These are phyloP conservation scores for Hypomontagnella submonticulosa DNA, from an alignment of 495 filamentous ascomycete species.

Conservation along the genomic window DNA sequence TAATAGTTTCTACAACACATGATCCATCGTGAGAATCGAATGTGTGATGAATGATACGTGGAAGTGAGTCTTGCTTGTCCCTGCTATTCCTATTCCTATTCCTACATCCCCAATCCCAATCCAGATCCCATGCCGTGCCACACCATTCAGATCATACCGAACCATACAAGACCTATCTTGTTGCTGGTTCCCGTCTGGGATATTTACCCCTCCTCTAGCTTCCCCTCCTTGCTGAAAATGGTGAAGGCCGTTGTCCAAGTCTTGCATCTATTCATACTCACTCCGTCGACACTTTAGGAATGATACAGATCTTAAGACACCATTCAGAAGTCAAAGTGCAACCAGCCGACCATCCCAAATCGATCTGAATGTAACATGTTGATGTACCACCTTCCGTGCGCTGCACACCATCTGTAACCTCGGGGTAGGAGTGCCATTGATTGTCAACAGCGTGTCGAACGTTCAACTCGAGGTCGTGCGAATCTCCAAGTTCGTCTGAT, in stretches of 20 bases:
- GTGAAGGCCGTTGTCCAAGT: neutral
- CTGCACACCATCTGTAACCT: conserved; percentile 11
- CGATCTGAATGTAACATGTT: conserved; percentile 17
- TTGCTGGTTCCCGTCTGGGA: conserved; percentile 24
- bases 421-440: too few relatives aligned
- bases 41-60: too few relatives aligned
- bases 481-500: too few relatives aligned
- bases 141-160: conserved; percentile 34
- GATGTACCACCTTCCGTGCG: conserved; percentile 10
- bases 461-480: too few relatives aligned
- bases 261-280: conserved; percentile 6
- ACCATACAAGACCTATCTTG: conserved; percentile 23
- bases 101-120: too few relatives aligned
- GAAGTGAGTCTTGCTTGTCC: too few relatives aligned
- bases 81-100: too few relatives aligned
- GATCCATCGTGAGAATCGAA: too few relatives aligned
- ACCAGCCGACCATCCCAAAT: neutral
- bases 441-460: too few relatives aligned
- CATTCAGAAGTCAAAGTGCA: conserved; percentile 2
- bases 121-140: conserved; percentile 8
- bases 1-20: too few relatives aligned
- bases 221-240: conserved; percentile 5
- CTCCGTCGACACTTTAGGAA: conserved; percentile 8
- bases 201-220: conserved; percentile 25
- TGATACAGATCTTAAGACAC: conserved; percentile 6